phyloP scores from a whole-genome alignment of 2,329 filamentous ascomycete genomes.

The Arthrobotrys sinensis region DNA sequence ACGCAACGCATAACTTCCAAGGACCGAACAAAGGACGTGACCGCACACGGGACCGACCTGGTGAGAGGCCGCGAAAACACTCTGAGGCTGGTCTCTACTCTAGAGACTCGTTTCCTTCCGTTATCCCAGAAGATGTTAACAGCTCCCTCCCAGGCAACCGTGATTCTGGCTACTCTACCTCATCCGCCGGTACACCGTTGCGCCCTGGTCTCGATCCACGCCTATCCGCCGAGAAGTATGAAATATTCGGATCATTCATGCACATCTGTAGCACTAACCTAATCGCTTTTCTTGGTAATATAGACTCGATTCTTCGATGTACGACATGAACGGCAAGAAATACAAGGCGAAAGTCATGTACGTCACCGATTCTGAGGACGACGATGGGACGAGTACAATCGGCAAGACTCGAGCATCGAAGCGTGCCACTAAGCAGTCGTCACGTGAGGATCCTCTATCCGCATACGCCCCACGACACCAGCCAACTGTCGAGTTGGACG shows the following conservation, averaged over 20 bases:
- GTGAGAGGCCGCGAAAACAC: conserved; percentile 51
- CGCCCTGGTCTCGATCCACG: conserved; percentile 33
- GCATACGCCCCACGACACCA: conserved; percentile 45
- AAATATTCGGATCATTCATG: not conserved
- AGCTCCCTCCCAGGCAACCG: conserved; percentile 51
- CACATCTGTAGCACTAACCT: conserved; percentile 30
- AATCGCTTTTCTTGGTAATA: not conserved
- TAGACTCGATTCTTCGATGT: conserved; percentile 43
- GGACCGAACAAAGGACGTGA: conserved; percentile 51
- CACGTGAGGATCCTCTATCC: conserved; percentile 47
- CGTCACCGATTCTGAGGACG: conserved; percentile 52
- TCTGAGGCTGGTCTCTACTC: conserved; percentile 52
- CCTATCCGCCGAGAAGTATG: conserved; percentile 57
- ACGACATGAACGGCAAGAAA: conserved; percentile 44
- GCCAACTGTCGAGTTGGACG: conserved; percentile 44
- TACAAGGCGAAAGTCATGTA: conserved; percentile 55
- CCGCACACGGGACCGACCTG: conserved; percentile 56
- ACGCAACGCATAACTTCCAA: conserved; percentile 43
- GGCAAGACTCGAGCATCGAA: conserved; percentile 46
- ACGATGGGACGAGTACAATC: conserved; percentile 48
- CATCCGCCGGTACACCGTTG: conserved; percentile 45
- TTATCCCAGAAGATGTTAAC: conserved; percentile 57
- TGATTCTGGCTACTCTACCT: conserved; percentile 57
- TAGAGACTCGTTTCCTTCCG: conserved; percentile 53
- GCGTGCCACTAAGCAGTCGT: conserved; percentile 47